Evolutionary conservation across 108 stramenopile species (phyloP).

Genomic region (Cyclotella distinguenda): DNA sequence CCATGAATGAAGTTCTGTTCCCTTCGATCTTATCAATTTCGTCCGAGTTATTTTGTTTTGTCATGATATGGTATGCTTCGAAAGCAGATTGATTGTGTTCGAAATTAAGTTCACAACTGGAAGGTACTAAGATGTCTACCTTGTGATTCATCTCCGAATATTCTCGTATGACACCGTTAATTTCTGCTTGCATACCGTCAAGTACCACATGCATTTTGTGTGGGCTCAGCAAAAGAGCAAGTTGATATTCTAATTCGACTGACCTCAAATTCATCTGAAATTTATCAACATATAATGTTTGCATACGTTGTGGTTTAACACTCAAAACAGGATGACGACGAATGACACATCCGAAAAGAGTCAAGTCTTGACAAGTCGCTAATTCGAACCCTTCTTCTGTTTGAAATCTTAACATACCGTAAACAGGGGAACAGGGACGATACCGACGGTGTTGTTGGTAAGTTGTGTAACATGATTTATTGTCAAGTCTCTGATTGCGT

Average conservation of each 20-base stretch:
- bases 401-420: slow-evolving; percentile 63
- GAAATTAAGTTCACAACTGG: slow-evolving; percentile 69
- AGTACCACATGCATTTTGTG: slow-evolving; percentile 56
- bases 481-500: slow-evolving; percentile 32
- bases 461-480: neutral
- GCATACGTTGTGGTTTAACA: slow-evolving; percentile 51
- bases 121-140: slow-evolving; percentile 25
- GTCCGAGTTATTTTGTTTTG: slow-evolving; percentile 2
- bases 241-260: slow-evolving; percentile 63
- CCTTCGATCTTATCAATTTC: slow-evolving; percentile 14
- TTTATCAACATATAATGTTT: slow-evolving; percentile 66
- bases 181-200: slow-evolving; percentile 48
- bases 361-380: slow-evolving; percentile 54
- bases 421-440: slow-evolving; percentile 74
- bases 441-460: slow-evolving; percentile 25
- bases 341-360: slow-evolving; percentile 82
- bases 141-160: neutral
- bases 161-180: slow-evolving; percentile 3
- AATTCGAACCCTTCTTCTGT: slow-evolving; percentile 48
- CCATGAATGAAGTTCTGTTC: slow-evolving; percentile 15
- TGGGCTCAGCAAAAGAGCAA: slow-evolving; percentile 60
- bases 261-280: slow-evolving; percentile 50
- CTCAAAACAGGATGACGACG: slow-evolving; percentile 65
- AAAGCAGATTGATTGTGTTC: slow-evolving; percentile 61
- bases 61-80: slow-evolving; percentile 55